phyloP scores from a whole-genome alignment of 208 protist genomes.

The Trichomonas vaginalis region DNA sequence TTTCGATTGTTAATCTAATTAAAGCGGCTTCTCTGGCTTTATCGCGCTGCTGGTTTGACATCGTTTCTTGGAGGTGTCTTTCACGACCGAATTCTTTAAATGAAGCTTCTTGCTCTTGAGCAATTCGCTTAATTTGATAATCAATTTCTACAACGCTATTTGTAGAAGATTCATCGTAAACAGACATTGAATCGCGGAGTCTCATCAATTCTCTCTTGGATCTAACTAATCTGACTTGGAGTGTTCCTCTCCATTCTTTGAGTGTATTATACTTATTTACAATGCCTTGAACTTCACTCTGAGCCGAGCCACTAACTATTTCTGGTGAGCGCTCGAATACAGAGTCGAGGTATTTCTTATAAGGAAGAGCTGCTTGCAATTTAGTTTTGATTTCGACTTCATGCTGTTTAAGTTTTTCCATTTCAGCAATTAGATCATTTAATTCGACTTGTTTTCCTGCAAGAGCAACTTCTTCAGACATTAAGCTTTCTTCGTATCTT shows the following conservation, averaged over 20 bases:
- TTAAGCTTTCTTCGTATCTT: not conserved
- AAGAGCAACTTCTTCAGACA: not conserved
- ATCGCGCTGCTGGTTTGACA: not conserved
- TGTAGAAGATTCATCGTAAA: slow-evolving; percentile 12
- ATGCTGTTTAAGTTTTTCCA: not conserved
- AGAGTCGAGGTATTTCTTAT: not conserved
- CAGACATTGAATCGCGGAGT: not conserved
- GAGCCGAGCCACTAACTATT: not conserved
- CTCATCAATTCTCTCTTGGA: not conserved
- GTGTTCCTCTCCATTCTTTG: not conserved
- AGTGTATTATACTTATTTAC: not conserved
- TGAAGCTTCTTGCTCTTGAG: not conserved
- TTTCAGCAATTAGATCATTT: not conserved
- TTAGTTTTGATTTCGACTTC: not conserved
- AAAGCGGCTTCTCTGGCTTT: not conserved
- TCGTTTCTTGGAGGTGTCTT: not conserved
- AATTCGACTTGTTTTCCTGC: not conserved
- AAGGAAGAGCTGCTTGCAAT: not conserved
- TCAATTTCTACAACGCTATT: not conserved
- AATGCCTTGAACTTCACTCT: not conserved
- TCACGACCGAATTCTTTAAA: slow-evolving; percentile 11
- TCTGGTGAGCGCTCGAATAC: not conserved
- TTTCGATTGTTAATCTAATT: not conserved
- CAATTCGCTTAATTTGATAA: slow-evolving; percentile 10
- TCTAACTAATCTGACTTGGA: not conserved